phyloP scores from a whole-genome alignment of 306 rosid genomes.

The Malus domestica region DNA sequence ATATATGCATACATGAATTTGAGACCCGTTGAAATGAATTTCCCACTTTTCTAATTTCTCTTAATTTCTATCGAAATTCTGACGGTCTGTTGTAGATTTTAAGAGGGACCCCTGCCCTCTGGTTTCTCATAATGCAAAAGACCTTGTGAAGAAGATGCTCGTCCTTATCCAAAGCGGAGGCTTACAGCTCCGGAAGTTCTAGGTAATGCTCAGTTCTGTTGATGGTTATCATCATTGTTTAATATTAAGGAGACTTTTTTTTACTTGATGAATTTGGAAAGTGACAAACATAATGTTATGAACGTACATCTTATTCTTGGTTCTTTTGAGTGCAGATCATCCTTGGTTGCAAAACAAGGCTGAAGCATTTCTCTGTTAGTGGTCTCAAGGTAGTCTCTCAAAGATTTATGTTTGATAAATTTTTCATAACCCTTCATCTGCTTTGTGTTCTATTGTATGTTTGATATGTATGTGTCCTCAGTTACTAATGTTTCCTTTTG shows the following conservation, averaged over 20 bases:
- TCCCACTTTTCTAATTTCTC: no score
- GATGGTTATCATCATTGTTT: not conserved
- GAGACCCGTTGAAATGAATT: no score
- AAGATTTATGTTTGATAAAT: conserved; percentile 1
- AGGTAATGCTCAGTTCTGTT: conserved; percentile 40
- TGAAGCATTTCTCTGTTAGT: conserved; percentile 82
- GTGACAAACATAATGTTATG: conserved; percentile 1
- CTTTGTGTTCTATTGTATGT: not conserved
- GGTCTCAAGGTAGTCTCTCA: conserved; percentile 74
- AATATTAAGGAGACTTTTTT: not conserved
- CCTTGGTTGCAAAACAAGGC: conserved; percentile 90
- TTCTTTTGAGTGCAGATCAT: conserved; percentile 63
- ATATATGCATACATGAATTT: no score
- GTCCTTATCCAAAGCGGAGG: not conserved
- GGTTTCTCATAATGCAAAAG: no score
- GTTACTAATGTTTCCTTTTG: not conserved
- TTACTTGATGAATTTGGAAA: not conserved
- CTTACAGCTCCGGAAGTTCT: conserved; percentile 83
- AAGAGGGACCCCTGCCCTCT: no score
- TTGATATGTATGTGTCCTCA: conserved; percentile 3
- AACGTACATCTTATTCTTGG: not conserved
- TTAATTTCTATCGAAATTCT: no score
- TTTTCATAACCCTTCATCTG: conserved; percentile 4
- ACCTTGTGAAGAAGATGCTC: no score
- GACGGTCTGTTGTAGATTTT: no score